Percentiles rank a stretch among this genome's conserved stretches.
phyloP scores from a whole-genome alignment of 495 filamentous ascomycete genomes.

The Platismatia glauca region DNA sequence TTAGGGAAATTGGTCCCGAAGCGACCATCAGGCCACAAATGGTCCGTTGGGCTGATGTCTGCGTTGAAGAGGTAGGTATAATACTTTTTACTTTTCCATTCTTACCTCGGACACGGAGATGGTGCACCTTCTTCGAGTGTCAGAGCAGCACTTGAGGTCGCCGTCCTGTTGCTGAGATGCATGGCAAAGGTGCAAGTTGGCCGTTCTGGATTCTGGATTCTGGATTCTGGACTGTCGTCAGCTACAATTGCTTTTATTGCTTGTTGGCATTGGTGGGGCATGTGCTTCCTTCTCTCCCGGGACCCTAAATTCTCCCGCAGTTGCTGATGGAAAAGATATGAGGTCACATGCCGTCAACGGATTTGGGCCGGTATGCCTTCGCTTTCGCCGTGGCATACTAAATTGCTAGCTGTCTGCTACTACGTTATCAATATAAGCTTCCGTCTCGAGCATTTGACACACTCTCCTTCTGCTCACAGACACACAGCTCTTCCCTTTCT shows the following conservation, averaged over 20 bases:
- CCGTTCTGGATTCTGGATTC: background rate
- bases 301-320: background rate
- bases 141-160: background rate
- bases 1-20: background rate
- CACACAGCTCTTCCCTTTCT: background rate
- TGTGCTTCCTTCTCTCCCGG: background rate
- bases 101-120: background rate
- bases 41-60: background rate
- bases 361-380: background rate
- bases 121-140: background rate
- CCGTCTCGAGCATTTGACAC: background rate
- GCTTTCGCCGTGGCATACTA: too few species aligned
- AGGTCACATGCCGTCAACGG: background rate
- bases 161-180: background rate
- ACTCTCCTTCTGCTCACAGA: background rate
- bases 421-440: background rate
- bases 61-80: background rate
- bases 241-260: background rate
- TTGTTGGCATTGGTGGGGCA: background rate
- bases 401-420: background rate
- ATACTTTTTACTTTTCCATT: too few species aligned
- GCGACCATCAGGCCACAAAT: background rate
- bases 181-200: background rate
- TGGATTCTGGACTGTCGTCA: background rate
- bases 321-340: background rate